Evolutionary conservation across 2,329 filamentous ascomycete genomes (phyloP), one percentile per base, ranked within the genome.

Genomic region (Fusarium metavorans): DNA sequence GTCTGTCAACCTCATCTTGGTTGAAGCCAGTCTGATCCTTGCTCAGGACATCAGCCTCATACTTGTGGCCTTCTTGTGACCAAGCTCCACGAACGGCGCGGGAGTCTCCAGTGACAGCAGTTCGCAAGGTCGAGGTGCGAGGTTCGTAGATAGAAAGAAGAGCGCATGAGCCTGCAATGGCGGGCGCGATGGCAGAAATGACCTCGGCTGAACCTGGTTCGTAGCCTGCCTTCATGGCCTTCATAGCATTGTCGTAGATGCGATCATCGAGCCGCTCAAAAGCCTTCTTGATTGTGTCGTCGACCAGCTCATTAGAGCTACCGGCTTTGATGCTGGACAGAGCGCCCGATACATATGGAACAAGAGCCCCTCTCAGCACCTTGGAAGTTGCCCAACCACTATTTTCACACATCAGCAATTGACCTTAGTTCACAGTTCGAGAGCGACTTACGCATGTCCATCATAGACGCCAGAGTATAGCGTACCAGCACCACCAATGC

Each of bases 21-120:
- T 92, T 93, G 76, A 88, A 88, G 50, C 91, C 91, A 0, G 90
- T 93, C 77, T 94, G 92, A 79, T 94, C 92, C 14, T 85, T 81
- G 13, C 91, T 92, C 18, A 94, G 84, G 1, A 88, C 83, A 7
- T 86, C 84, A 0, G 87, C 84, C 3, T 85, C 80, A 84, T 91
- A 93, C 23, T 81, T 83, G 1, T 66, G 59, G 0, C 84, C 82
- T 10, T 84, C 78, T 0, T 82, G 62, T 14, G 86, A 84, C 82
- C 86, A 81, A 3, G 78, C 78, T 2, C 91, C 92, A 0, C 93
- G 84, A 0, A 93, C 90, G 13, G 91, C 91, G 39, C 92, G 87
- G 1, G 90, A 93, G 81, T 94, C 92, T 0, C 92, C 92, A 0
- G 89, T 89, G 71, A 90, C 91, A 1, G 92, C 92, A 3, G 92